Base-by-base conservation (phyloP, 1,284 basidiomycete species). In the Xerocomus minutiporus region DNA sequence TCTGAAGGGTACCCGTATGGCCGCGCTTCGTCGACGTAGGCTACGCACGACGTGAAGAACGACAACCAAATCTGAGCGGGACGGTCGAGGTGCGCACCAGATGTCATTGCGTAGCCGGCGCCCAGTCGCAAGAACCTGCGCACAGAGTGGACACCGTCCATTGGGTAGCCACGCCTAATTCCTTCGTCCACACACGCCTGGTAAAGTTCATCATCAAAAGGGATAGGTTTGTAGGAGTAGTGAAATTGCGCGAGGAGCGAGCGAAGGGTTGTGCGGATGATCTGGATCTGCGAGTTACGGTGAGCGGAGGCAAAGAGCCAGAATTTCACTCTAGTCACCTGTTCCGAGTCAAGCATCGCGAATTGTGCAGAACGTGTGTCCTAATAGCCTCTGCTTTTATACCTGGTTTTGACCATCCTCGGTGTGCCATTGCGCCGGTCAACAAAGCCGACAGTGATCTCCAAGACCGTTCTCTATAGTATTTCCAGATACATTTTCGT, bases 11-110 rank as follows among this genome's bases (percentile, higher is more conserved):
- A 20, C 3, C 36, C 12, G 9, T 6, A n/a, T 7, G 59, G 53
- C 17, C 17, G 17, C 15, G 53, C 45, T 25, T 73, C 72, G 38
- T 71, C 68, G n/a, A 68, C 25, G 38, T 55, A 63, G 17, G 54
- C 51, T 20, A 49, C 39, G 35, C 56, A 62, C 1, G 67, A 52
- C 5, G 61, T 64, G 32, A 59, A 66, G 26, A 71, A 57, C 11
- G 59, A 57, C 15, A 63, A 60, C 59, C 62, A 62, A 34, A 51
- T 28, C 23, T 50, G 50, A 1, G 44, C 42, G 3, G 42, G 20
- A 41, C 47, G 51, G 28, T 46, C 23, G 35, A 59, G 25, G 32
- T 60, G 50, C 1, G 4, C 34, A 5, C 26, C 31, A 2, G 52
- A 38, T 2, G 41, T 52, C 7, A 46, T 40, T 29, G 31, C 50